Conservation (phyloP, 805 yeast genomes). For the Nadsonia fulvescens region DNA sequence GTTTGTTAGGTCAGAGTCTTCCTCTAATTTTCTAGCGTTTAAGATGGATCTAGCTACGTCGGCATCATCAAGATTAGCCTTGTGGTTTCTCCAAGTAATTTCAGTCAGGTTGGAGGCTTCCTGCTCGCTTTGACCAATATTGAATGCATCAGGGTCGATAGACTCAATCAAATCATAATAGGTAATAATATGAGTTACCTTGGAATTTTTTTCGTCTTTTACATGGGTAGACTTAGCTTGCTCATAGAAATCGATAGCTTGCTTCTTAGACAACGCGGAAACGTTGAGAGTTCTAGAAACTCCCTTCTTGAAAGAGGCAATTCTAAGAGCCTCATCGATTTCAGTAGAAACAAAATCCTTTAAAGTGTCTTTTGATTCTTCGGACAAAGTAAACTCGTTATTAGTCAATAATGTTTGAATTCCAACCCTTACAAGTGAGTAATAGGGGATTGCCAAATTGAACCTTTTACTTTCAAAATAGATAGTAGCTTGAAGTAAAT, state of each 20-base stretch:
- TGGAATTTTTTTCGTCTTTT: too few relatives aligned
- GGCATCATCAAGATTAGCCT: conserved; percentile 49
- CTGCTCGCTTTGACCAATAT: conserved; percentile 8
- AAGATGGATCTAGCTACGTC: conserved; percentile 37
- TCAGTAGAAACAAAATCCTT: conserved; percentile 36
- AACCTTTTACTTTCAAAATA: conserved; percentile 38
- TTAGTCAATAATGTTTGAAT: conserved; percentile 32
- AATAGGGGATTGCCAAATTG: conserved; percentile 31
- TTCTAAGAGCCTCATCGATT: conserved; percentile 49
- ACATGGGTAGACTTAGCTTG: too few relatives aligned
- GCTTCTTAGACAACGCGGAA: conserved; percentile 24
- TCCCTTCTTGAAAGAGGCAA: conserved; percentile 30
- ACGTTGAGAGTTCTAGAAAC: conserved; percentile 26
- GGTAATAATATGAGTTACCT: too few relatives aligned
- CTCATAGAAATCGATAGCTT: conserved; percentile 9
- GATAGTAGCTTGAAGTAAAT: conserved; percentile 35
- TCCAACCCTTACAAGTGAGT: conserved; percentile 43
- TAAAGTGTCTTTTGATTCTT: conserved; percentile 17
- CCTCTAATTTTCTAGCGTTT: conserved; percentile 14
- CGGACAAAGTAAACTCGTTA: conserved; percentile 11
- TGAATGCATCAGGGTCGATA: conserved; percentile 17
- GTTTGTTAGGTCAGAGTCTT: conserved; percentile 16
- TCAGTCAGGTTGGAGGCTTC: conserved; percentile 22
- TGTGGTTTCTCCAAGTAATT: conserved; percentile 39
- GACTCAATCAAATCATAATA: conserved; percentile 24